Base-by-base conservation (phyloP, 2,329 filamentous ascomycete species). In the Fusarium torulosum region DNA sequence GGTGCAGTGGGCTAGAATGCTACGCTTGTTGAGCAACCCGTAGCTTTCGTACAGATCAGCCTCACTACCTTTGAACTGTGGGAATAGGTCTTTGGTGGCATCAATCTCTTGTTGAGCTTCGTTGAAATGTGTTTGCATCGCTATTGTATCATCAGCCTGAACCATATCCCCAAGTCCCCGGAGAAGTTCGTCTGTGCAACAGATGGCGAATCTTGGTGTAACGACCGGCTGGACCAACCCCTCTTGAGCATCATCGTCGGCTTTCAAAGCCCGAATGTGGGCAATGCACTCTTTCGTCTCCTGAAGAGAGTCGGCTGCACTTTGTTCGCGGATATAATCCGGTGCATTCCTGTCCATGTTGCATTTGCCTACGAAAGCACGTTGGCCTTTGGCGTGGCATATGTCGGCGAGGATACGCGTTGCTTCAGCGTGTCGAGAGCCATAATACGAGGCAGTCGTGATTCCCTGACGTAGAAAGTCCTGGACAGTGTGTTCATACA, bases 81-180 rank as follows among this genome's bases (percentile, higher is more conserved):
- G 59, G 6, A 63, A 63, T 2, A 63, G 15, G 2, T 40, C 31
- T 5, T 37, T 57, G 6, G 59, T 63, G 2, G 44, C 44, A 7
- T 63, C 58, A 0, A 63, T 63, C 15, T 63, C 59, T 23, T 63
- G 59, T 15, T 63, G 59, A 3, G 59, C 59, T 57, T 63, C 59
- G 7, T 63, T 63, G 31, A 63, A 63, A 10, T 63, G 59, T 1
- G 59, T 63, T 13, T 63, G 59, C 25, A 63, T 63, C 1, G 59
- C 33, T 8, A 63, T 13, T 20, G 59, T 40, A 43, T 49, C 21
- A 3, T 63, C 59, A 0, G 58, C 10, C 4, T 57, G 4, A 3
- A 63, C 14, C 25, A 63, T 63, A 11, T 63, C 14, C 7, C 59
- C 59, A 14, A 63, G 59, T 0, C 50, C 59, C 9, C 31, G 43